These are phyloP conservation scores for Tolypocladium ophioglossoides DNA, from an alignment of 2,329 filamentous ascomycete species.

Conservation along the genomic window DNA sequence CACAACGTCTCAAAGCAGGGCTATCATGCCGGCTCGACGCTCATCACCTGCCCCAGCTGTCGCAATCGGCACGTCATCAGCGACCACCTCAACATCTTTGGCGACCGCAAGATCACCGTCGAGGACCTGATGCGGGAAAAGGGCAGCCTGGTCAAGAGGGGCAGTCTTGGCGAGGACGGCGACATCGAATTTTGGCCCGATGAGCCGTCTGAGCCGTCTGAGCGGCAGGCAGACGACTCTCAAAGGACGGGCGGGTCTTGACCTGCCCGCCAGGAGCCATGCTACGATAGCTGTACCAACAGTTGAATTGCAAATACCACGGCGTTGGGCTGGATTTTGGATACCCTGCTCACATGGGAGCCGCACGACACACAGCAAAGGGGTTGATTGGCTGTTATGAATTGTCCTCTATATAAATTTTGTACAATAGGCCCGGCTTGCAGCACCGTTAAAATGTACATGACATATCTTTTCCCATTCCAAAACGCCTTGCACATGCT, in stretches of 20 bases:
- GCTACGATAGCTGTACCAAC: not conserved
- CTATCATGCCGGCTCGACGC: constrained; percentile 80
- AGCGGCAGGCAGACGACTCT: not conserved
- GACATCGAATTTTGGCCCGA: constrained; percentile 91
- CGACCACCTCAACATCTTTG: constrained; percentile 76
- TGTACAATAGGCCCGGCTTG: not conserved
- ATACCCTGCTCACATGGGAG: not conserved
- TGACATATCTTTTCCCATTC: not conserved
- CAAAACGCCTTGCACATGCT: constrained; percentile 16
- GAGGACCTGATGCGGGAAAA: constrained; percentile 70
- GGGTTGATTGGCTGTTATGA: not conserved
- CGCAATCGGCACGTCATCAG: constrained; percentile 83
- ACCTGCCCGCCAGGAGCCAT: not conserved
- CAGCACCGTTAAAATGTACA: not conserved
- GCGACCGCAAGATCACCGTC: constrained; percentile 56
- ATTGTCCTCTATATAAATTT: not conserved
- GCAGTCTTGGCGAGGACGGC: constrained; percentile 63
- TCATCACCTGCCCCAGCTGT: constrained; percentile 82
- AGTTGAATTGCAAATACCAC: not conserved
- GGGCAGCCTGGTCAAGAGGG: constrained; percentile 63
- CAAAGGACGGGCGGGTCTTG: not conserved
- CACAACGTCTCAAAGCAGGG: constrained; percentile 89
- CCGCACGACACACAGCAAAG: not conserved
- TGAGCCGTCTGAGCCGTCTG: constrained; percentile 35
- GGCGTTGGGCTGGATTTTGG: not conserved